Evolutionary conservation across 2,329 filamentous ascomycete species (phyloP).

Genomic region (Trichoderma harzianum): DNA sequence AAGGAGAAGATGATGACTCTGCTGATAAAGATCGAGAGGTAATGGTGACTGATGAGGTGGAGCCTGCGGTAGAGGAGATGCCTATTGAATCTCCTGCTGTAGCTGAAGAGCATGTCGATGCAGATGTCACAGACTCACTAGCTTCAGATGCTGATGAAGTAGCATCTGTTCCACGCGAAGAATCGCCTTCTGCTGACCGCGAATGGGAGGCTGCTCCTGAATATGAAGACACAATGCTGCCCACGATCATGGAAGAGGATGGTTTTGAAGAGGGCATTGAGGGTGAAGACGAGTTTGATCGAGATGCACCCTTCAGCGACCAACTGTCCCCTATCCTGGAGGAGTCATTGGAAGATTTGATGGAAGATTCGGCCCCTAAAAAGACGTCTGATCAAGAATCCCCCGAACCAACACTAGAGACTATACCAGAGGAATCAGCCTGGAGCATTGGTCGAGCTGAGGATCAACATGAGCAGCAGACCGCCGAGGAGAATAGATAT

Average conservation of each 20-base stretch:
- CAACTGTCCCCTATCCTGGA: constrained; percentile 7
- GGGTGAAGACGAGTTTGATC: neutral
- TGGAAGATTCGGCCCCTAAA: neutral
- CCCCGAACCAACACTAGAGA: neutral
- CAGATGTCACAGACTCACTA: neutral
- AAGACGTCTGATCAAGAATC: neutral
- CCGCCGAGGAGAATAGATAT: neutral
- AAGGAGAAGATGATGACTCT: neutral
- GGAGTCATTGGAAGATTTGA: neutral
- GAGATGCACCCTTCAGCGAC: neutral
- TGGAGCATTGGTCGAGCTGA: neutral
- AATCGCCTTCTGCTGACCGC: neutral
- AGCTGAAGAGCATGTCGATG: neutral
- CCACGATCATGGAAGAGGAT: constrained; percentile 8
- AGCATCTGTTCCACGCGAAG: neutral
- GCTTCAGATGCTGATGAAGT: neutral
- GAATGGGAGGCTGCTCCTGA: neutral
- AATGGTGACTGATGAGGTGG: neutral
- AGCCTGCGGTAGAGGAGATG: neutral
- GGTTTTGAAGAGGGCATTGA: neutral
- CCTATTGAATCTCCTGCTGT: neutral
- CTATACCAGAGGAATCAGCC: neutral
- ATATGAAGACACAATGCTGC: neutral
- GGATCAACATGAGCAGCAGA: neutral
- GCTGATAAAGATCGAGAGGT: neutral